Evolutionary conservation across 1,284 basidiomycete genomes (phyloP).

Genomic region (Inonotus hispidus): DNA sequence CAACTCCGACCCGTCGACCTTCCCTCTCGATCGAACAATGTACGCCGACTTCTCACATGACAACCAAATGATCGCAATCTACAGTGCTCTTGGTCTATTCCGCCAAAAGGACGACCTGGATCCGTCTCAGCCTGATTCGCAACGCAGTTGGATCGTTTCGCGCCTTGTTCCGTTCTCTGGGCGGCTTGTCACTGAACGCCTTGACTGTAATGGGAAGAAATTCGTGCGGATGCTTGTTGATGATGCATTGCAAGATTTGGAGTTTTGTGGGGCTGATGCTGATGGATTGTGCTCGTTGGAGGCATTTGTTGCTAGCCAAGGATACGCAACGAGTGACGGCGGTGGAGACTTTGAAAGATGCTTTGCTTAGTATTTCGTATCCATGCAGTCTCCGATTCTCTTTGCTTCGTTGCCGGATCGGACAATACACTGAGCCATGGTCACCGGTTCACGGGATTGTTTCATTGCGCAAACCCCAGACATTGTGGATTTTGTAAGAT

Average conservation of each 20-base stretch:
- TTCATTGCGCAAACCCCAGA: neutral
- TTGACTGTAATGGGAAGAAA: constrained; percentile 39
- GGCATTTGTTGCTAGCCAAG: constrained; percentile 67
- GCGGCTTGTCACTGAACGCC: constrained; percentile 57
- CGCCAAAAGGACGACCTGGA: constrained; percentile 32
- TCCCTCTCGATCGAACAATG: constrained; percentile 62
- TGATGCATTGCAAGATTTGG: constrained; percentile 58
- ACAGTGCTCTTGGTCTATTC: constrained; percentile 70
- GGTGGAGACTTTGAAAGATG: constrained; percentile 65
- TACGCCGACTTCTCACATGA: constrained; percentile 83
- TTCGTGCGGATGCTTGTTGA: constrained; percentile 63
- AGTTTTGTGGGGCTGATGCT: constrained; percentile 49
- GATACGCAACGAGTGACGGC: constrained; percentile 58
- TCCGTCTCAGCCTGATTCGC: constrained; percentile 34
- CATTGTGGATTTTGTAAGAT: neutral
- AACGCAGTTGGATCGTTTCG: constrained; percentile 50
- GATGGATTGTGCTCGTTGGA: constrained; percentile 60
- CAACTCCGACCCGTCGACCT: constrained; percentile 56
- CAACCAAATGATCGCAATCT: constrained; percentile 74
- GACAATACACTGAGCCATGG: too few relatives aligned
- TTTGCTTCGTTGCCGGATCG: neutral
- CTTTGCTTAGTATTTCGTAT: constrained; percentile 18
- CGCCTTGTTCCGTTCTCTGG: constrained; percentile 58
- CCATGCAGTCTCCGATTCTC: neutral
- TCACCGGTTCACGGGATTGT: neutral